phyloP scores from a whole-genome alignment of 176 grass and related monocot genomes.

The Triticum urartu region DNA sequence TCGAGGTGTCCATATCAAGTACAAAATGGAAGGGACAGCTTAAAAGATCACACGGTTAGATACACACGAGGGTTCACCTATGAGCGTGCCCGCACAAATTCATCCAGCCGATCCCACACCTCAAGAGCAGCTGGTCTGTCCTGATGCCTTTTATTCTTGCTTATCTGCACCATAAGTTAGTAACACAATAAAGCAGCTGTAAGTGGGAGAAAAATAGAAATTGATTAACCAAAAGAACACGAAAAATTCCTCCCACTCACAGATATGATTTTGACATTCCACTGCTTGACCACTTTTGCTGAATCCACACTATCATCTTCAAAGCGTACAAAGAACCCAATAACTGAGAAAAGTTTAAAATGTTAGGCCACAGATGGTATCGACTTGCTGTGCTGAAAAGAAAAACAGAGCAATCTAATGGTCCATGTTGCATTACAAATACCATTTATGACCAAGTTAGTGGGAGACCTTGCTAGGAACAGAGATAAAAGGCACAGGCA shows the following conservation, averaged over 20 bases:
- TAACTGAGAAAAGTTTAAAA: slow-evolving; percentile 60
- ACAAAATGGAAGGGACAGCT: background rate
- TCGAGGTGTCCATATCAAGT: slow-evolving; percentile 3
- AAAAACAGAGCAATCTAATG: slow-evolving; percentile 1
- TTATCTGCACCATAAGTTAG: slow-evolving; percentile 51
- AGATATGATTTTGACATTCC: slow-evolving; percentile 95
- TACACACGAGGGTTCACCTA: slow-evolving; percentile 31
- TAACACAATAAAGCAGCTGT: slow-evolving; percentile 11
- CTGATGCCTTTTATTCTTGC: slow-evolving; percentile 98
- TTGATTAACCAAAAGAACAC: background rate
- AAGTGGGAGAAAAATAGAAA: background rate
- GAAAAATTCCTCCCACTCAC: slow-evolving; percentile 46
- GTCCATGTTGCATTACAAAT: background rate
- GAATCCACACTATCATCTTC: slow-evolving; percentile 97
- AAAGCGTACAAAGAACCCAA: slow-evolving; percentile 92
- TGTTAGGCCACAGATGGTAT: slow-evolving; percentile 25
- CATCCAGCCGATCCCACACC: slow-evolving; percentile 89
- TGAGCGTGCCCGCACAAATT: slow-evolving; percentile 64
- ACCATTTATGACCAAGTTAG: background rate
- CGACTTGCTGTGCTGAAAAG: background rate
- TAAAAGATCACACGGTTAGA: slow-evolving; percentile 27
- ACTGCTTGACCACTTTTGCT: slow-evolving; percentile 92
- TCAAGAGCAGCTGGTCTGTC: slow-evolving; percentile 92
- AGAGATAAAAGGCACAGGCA: background rate
- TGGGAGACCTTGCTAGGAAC: background rate